phyloP scores from a whole-genome alignment of 495 filamentous ascomycete species.

The Penicillium soppii region DNA sequence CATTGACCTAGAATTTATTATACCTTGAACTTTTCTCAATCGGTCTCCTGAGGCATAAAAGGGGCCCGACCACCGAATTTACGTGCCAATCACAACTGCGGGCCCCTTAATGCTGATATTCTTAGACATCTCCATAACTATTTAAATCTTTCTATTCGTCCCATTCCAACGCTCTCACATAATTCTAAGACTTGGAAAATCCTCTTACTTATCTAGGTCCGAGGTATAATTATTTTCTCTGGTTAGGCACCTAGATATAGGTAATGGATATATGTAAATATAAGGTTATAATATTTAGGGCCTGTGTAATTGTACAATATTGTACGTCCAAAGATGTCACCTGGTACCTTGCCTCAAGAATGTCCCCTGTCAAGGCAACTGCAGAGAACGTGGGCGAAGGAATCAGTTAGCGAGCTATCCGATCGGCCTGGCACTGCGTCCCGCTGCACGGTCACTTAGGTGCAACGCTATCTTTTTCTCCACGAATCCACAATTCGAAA shows the following conservation, averaged over 20 bases:
- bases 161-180: neutral
- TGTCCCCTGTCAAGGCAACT: neutral
- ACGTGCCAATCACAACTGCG: conserved; percentile 6
- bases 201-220: too few species aligned
- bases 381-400: neutral
- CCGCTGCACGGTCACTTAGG: conserved; percentile 12
- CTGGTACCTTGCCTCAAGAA: neutral
- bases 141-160: neutral
- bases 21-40: neutral
- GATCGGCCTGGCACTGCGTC: conserved; percentile 1
- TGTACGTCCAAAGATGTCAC: neutral
- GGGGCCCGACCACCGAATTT: conserved; percentile 3
- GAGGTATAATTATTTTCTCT: too few species aligned
- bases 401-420: neutral
- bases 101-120: conserved; percentile 9
- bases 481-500: conserved; percentile 23
- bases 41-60: conserved; percentile 5
- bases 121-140: conserved; percentile 7
- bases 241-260: too few species aligned
- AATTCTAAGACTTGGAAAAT: neutral
- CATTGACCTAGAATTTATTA: conserved; percentile 3
- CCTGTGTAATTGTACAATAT: neutral
- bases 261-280: too few species aligned
- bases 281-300: too few species aligned
- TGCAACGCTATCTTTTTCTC: conserved; percentile 24